phyloP scores from a whole-genome alignment of 805 yeast genomes.

The Zygoascus flipseniorum region DNA sequence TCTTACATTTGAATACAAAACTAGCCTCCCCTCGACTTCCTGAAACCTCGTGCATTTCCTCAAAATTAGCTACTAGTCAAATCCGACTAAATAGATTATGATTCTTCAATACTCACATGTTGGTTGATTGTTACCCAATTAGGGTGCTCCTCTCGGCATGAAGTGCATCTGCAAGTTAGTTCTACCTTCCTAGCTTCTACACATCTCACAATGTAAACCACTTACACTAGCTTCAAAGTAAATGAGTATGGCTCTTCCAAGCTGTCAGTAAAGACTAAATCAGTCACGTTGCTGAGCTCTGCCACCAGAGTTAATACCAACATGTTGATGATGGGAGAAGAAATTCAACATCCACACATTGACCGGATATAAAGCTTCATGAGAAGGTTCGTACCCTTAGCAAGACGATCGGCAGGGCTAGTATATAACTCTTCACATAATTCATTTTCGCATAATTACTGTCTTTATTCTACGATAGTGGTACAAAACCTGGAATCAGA shows the following conservation, averaged over 20 bases:
- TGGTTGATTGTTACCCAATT: constrained; percentile 62
- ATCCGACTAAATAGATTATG: neutral
- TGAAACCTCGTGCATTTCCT: constrained; percentile 31
- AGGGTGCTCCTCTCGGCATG: constrained; percentile 70
- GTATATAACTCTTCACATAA: too few species aligned
- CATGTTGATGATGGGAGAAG: constrained; percentile 16
- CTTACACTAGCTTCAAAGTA: constrained; percentile 49
- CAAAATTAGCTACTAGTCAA: neutral
- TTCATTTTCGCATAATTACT: too few species aligned
- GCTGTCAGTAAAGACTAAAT: constrained; percentile 52
- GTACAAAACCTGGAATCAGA: too few species aligned
- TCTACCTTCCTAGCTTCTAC: neutral
- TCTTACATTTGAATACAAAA: constrained; percentile 67
- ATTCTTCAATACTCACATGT: constrained; percentile 31
- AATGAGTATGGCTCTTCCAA: constrained; percentile 60
- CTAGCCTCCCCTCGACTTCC: constrained; percentile 80
- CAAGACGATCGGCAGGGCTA: neutral
- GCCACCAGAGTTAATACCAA: constrained; percentile 31
- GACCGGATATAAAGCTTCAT: neutral
- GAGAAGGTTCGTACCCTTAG: neutral
- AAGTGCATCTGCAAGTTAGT: constrained; percentile 43
- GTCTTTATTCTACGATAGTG: too few species aligned
- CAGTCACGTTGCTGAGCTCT: constrained; percentile 46
- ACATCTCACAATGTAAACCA: neutral
- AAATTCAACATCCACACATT: neutral